Base-by-base conservation (phyloP, 371 early-diverging fungal genomes). In the Neoconidiobolus thromboides region DNA sequence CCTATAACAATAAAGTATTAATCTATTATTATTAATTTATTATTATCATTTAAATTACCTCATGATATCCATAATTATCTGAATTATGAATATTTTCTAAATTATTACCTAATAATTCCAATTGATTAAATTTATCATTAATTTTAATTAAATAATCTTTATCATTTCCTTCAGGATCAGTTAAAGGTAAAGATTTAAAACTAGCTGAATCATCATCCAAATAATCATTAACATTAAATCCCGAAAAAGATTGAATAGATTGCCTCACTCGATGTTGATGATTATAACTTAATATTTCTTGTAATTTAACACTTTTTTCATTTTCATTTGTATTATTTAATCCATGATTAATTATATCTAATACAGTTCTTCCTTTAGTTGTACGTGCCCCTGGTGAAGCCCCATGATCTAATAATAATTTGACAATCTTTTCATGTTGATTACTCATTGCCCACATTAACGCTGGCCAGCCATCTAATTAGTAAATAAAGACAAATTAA, bases 381-480 rank as follows among this genome's bases (percentile, higher is more conserved):
- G 89, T 86, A 63, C 75, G 76, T n/a, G 81, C 70, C 14, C 76
- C 72, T 2, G 83, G 67, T 38, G 80, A 77, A 40, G 92, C 96
- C 12, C 93, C 92, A 61, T 72, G 62, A 39, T 85, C 85, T 37
- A 93, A 62, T 54, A 93, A 73, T n/a, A 85, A 55, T 61, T 79
- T 77, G 56, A 87, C 88, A 39, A 86, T 69, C 6, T 69, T 68
- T 60, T 81, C 80, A 72, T 89, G 83, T 59, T 83, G 81, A 71
- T 89, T 93, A 63, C 85, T 86, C 49, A 86, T 84, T 1, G 96
- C 93, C 96, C 96, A 95, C 77, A 93, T 82, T 52, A 93, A 77
- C n/a, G 92, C 85, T 2, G 93, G 83, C 96, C 96, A 95, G 15
- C 96, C 96, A 63, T 77, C 87, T 81, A 68, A 38, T 42, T 38